Conservation (phyloP, 2,329 filamentous ascomycete species). For the Gaeumannomyces tritici region DNA sequence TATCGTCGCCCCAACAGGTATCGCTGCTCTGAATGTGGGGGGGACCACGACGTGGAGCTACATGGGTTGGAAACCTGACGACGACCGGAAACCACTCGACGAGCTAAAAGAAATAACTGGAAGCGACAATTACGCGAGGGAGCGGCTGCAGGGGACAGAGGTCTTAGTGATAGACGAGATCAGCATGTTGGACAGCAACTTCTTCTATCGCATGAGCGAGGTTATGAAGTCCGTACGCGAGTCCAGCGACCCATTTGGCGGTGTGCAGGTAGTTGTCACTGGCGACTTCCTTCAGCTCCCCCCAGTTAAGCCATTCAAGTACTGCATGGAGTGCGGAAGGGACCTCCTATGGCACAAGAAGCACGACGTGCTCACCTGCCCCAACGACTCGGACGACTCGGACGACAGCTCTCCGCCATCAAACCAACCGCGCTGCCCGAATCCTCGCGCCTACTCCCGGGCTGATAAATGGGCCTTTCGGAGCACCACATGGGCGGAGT, state of each 20-base stretch:
- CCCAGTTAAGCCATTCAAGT: conserved; percentile 45
- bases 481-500: conserved; percentile 43
- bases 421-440: not conserved
- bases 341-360: conserved; percentile 14
- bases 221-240: conserved; percentile 30
- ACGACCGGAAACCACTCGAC: conserved; percentile 29
- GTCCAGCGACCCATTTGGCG: conserved; percentile 24
- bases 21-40: conserved; percentile 45
- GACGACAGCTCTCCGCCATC: not conserved
- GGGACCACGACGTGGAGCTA: conserved; percentile 49
- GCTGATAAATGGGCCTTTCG: conserved; percentile 52
- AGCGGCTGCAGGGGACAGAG: conserved; percentile 32
- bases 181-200: conserved; percentile 50
- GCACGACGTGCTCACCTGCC: conserved; percentile 14
- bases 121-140: conserved; percentile 20
- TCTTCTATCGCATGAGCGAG: conserved; percentile 40
- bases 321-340: conserved; percentile 39
- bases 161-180: conserved; percentile 58
- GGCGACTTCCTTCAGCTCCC: conserved; percentile 54
- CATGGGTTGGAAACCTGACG: conserved; percentile 42
- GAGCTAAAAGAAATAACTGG: conserved; percentile 20
- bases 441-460: conserved; percentile 27
- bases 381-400: not conserved
- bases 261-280: conserved; percentile 44
- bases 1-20: conserved; percentile 50